Evolutionary conservation across 306 rosid genomes (phyloP).

Genomic region (Gastrolobium villosum): DNA sequence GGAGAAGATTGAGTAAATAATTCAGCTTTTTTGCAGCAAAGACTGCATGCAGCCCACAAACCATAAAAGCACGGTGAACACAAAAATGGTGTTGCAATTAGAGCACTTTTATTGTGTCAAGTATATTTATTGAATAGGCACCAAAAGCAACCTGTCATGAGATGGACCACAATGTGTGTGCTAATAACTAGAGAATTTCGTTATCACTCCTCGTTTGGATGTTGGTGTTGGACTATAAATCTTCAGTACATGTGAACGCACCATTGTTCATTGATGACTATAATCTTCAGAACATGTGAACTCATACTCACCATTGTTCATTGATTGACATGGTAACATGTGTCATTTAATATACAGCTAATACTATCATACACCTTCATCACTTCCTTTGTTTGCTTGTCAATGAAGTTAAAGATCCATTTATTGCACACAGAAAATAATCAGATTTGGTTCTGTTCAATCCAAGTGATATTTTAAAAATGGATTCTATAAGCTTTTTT

Average conservation of each 20-base stretch:
- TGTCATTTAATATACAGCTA: conserved; percentile 44
- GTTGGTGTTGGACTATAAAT: conserved; percentile 37
- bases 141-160: conserved; percentile 33
- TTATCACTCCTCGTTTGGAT: conserved; percentile 40
- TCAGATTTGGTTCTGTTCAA: conserved; percentile 12
- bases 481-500: not conserved
- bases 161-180: conserved; percentile 50
- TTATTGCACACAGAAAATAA: conserved; percentile 14
- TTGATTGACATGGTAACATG: conserved; percentile 22
- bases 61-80: conserved; percentile 34
- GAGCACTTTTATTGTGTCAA: conserved; percentile 33
- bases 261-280: not conserved
- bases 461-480: not conserved
- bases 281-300: conserved; percentile 43
- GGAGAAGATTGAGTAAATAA: conserved; percentile 10
- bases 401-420: conserved; percentile 29
- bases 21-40: conserved; percentile 28
- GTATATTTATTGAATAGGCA: conserved; percentile 27
- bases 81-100: conserved; percentile 44
- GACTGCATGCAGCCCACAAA: not conserved
- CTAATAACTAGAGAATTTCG: conserved; percentile 38
- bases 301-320: conserved; percentile 8
- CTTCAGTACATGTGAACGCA: not conserved
- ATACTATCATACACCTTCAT: conserved; percentile 20
- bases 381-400: conserved; percentile 6